Evolutionary conservation across 2,329 filamentous ascomycete species (phyloP), one percentile per base, ranked within the genome.

Genomic region (Exserohilum turcica): DNA sequence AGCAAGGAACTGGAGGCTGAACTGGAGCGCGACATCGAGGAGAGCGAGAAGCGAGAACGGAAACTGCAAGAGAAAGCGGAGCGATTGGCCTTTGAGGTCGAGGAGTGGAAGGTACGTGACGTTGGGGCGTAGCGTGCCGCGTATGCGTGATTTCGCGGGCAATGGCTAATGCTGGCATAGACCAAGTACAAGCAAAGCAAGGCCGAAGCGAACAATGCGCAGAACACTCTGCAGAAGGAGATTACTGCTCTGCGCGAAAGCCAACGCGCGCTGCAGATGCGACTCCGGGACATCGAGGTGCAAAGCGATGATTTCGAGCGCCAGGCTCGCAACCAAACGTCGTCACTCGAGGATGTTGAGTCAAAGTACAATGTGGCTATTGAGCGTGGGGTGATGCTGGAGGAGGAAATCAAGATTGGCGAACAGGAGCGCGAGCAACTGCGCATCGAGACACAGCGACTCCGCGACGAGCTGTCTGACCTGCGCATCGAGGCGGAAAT

Each of bases 221-320:
- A 97, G 71, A 92, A 88, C 70, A 80, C 82, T 3, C 83, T 99
- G 47, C 92, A 99, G 76, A 97, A 97, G 77, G 94, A 99, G 76
- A 92, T 99, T 67, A 99, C 94, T 6, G 88, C 84, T 7, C 82
- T 99, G 66, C 89, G 94, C 70, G 92, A 99, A 62, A 76, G 86
- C 43, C 95, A 92, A 74, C 83, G 94, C 61, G 87, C 88, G 3
- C 77, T 97, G 56, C 89, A 94, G 67, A 80, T 96, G 59, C 90
- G 84, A 75, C 80, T 99, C 52, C 88, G 94, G 63, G 94, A 99
- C 74, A 96, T 93, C 65, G 94, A 99, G 77, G 94, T 99, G 49
- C 91, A 90, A 73, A 99, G 97, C 78, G 94, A 99, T 80, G 94
- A 99, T 76, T 97, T 93, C 72, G 94, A 99, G 79, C 87, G 92